Conservation (phyloP, 179 eudicot species). For the Spergularia azorica region DNA sequence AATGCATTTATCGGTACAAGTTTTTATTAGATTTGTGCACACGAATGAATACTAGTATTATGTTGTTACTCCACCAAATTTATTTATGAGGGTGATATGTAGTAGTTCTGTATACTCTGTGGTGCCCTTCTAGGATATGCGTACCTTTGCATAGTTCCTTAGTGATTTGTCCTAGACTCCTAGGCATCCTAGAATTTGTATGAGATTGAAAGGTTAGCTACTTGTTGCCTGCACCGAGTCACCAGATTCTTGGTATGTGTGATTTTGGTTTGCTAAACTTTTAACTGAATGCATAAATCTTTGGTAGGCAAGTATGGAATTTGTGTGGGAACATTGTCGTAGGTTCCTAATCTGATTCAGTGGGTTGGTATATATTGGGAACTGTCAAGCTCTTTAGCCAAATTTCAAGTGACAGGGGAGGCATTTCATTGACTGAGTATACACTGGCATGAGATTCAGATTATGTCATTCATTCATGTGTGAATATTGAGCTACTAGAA, state of each 20-base stretch:
- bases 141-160: background rate
- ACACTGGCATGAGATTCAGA: background rate
- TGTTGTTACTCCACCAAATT: no score
- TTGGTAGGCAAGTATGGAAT: conserved; percentile 3
- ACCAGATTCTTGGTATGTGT: background rate
- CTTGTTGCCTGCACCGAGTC: background rate
- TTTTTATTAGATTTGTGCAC: no score
- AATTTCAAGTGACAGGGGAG: background rate
- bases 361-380: background rate
- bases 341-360: no score
- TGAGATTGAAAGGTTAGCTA: background rate
- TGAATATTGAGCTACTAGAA: conserved; percentile 3
- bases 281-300: background rate
- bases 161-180: background rate
- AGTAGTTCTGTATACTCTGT: no score
- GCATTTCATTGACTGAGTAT: background rate
- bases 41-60: no score
- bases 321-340: background rate
- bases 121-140: no score
- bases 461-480: background rate
- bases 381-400: background rate
- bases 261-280: background rate
- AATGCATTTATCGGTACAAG: background rate
- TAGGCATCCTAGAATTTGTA: background rate
- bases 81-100: no score